These are phyloP conservation scores for Marchantia polymorpha DNA, from an alignment of 225 moss, liverwort and hornwort species.

Conservation along the genomic window DNA sequence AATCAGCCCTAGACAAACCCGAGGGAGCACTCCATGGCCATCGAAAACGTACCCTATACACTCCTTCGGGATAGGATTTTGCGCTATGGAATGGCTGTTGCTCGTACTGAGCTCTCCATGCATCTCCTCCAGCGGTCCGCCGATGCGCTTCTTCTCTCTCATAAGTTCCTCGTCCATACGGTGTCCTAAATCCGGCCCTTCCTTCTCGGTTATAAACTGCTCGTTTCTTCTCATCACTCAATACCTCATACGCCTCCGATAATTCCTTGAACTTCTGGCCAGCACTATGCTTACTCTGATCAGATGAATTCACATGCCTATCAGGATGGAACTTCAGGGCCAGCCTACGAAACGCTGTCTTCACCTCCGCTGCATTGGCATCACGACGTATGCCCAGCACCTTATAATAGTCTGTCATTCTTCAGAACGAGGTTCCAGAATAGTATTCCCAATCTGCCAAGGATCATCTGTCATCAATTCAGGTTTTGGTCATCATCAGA, in stretches of 20 bases:
- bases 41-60: slow-evolving; percentile 10
- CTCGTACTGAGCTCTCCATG: slow-evolving; percentile 18
- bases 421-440: not conserved
- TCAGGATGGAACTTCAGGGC: slow-evolving; percentile 53
- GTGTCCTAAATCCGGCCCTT: not conserved
- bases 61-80: slow-evolving; percentile 19
- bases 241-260: slow-evolving; percentile 48
- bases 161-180: not conserved
- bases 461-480: not conserved
- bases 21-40: slow-evolving; percentile 20
- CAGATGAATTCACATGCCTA: slow-evolving; percentile 36
- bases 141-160: slow-evolving; percentile 6
- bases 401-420: slow-evolving; percentile 53
- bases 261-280: slow-evolving; percentile 46
- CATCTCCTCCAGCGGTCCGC: slow-evolving; percentile 13
- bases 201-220: slow-evolving; percentile 34
- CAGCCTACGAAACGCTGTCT: slow-evolving; percentile 47
- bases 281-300: slow-evolving; percentile 28
- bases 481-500: not conserved
- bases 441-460: not conserved
- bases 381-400: slow-evolving; percentile 40
- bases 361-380: slow-evolving; percentile 42
- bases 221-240: slow-evolving; percentile 50
- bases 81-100: slow-evolving; percentile 25
- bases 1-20: slow-evolving; percentile 35